Percentiles rank a stretch among this genome's conserved stretches.
phyloP scores from a whole-genome alignment of 2,329 filamentous ascomycete genomes.

The Neonectria magnoliae region DNA sequence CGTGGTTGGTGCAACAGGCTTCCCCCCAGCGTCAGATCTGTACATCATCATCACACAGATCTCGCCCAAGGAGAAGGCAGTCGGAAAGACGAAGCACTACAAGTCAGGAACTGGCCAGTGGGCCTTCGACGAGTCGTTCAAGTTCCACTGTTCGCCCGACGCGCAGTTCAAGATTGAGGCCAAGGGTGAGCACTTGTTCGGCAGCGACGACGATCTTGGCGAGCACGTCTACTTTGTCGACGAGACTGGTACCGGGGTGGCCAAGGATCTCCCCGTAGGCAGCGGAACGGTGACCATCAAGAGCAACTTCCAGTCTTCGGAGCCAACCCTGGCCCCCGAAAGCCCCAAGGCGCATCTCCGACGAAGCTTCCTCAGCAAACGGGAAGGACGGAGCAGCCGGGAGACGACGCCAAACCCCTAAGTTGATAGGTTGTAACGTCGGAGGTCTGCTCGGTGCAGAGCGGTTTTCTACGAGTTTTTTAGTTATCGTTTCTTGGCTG shows the following conservation, averaged over 20 bases:
- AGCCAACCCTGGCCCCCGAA: conserved; percentile 53
- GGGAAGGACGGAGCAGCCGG: conserved; percentile 55
- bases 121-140: conserved; percentile 82
- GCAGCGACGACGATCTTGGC: conserved; percentile 83
- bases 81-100: conserved; percentile 93
- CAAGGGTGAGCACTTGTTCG: conserved; percentile 86
- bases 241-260: conserved; percentile 72
- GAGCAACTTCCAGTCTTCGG: conserved; percentile 73
- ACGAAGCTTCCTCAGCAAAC: conserved; percentile 66
- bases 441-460: not conserved
- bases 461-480: conserved; percentile 10
- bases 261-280: conserved; percentile 81
- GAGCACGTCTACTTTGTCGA: conserved; percentile 93
- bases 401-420: conserved; percentile 55
- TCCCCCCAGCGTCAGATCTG: conserved; percentile 79
- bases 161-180: conserved; percentile 87
- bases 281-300: conserved; percentile 76
- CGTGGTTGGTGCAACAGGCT: conserved; percentile 81
- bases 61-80: conserved; percentile 75
- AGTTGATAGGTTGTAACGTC: not conserved
- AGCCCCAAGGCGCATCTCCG: conserved; percentile 60
- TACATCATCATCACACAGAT: conserved; percentile 78
- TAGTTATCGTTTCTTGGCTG: conserved; percentile 10
- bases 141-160: conserved; percentile 80
- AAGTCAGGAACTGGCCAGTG: conserved; percentile 75